Evolutionary conservation across 441 rosid genomes (phyloP).

Genomic region (Gossypium aridum): DNA sequence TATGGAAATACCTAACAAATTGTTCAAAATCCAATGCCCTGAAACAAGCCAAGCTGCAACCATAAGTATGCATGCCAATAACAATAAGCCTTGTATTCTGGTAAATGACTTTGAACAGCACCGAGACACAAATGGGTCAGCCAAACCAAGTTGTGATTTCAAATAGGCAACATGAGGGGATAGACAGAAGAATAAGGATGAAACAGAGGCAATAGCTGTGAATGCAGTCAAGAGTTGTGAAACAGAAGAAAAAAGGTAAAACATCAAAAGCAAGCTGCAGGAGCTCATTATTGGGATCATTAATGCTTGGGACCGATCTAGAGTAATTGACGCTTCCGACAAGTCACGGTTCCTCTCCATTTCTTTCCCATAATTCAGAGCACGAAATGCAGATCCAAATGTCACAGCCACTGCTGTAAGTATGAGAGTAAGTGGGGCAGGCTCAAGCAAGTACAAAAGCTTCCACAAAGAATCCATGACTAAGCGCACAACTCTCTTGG

Average conservation of each 20-base stretch:
- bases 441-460: conserved; percentile 76
- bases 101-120: conserved; percentile 86
- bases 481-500: conserved; percentile 13
- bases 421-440: conserved; percentile 79
- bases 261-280: conserved; percentile 92
- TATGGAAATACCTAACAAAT: conserved; percentile 80
- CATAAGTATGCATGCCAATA: conserved; percentile 41
- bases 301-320: conserved; percentile 81
- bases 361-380: conserved; percentile 84
- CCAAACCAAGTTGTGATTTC: conserved; percentile 57
- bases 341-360: conserved; percentile 90
- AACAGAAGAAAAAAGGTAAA: conserved; percentile 86
- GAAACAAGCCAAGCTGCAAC: conserved; percentile 88
- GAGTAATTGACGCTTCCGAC: conserved; percentile 73
- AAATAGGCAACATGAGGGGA: conserved; percentile 53
- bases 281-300: conserved; percentile 98
- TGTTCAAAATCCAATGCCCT: conserved; percentile 94
- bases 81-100: conserved; percentile 54
- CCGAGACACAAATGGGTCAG: conserved; percentile 80
- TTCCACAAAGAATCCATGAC: conserved; percentile 82
- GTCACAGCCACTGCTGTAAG: conserved; percentile 83
- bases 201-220: conserved; percentile 86
- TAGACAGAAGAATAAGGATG: conserved; percentile 79
- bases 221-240: conserved; percentile 85
- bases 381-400: conserved; percentile 88